phyloP scores from a whole-genome alignment of 2,329 filamentous ascomycete species.

The Zalaria obscura region DNA sequence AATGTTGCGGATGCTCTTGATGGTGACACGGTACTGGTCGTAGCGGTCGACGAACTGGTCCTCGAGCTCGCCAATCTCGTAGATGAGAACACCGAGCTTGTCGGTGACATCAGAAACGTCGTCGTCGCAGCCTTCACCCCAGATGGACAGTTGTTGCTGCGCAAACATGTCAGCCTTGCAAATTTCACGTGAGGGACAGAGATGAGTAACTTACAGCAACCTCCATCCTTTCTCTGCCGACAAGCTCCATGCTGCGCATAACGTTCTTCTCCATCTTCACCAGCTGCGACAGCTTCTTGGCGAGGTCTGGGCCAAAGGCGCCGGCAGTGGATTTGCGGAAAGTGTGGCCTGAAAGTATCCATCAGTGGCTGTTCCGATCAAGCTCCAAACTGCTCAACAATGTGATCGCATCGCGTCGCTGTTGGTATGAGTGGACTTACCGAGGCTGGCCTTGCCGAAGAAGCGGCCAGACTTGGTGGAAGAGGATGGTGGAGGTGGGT shows the following conservation, averaged over 20 bases:
- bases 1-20: slow-evolving; percentile 99
- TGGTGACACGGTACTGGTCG: slow-evolving; percentile 96
- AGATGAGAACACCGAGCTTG: slow-evolving; percentile 94
- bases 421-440: slow-evolving; percentile 38
- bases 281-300: slow-evolving; percentile 93
- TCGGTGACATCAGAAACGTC: slow-evolving; percentile 98
- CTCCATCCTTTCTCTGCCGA: slow-evolving; percentile 94
- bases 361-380: neutral
- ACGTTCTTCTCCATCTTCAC: slow-evolving; percentile 99
- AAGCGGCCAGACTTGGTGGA: slow-evolving; percentile 82
- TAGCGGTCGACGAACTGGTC: slow-evolving; percentile 98
- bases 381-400: too few relatives aligned
- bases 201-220: slow-evolving; percentile 60
- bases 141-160: slow-evolving; percentile 96
- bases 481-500: slow-evolving; percentile 81
- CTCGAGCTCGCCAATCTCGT: slow-evolving; percentile 96
- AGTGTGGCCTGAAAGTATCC: slow-evolving; percentile 41
- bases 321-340: slow-evolving; percentile 63
- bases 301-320: slow-evolving; percentile 72
- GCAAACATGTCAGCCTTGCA: slow-evolving; percentile 8
- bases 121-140: slow-evolving; percentile 91
- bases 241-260: slow-evolving; percentile 94
- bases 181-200: slow-evolving; percentile 1
- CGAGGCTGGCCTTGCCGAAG: slow-evolving; percentile 74
- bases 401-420: neutral